Percentiles rank a stretch among this genome's conserved stretches.
Conservation (phyloP, 257 asterid species). For the Solanum etuberosum region DNA sequence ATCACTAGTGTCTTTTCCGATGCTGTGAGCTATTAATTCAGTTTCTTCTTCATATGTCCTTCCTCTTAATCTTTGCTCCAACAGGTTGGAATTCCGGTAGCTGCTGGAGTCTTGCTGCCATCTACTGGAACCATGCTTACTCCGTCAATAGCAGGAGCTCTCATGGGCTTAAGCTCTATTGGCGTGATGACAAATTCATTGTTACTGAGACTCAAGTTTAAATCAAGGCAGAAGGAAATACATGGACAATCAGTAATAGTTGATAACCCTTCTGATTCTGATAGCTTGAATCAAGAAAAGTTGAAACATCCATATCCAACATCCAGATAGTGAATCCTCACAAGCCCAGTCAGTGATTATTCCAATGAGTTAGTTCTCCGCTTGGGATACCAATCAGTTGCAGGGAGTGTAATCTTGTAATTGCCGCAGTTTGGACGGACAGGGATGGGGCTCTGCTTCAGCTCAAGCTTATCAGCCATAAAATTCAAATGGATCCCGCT, state of each 20-base stretch:
- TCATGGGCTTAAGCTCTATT: conserved; percentile 94
- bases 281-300: conserved; percentile 16
- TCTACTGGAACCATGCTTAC: conserved; percentile 86
- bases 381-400: background rate
- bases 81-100: conserved; percentile 92
- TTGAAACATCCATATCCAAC: conserved; percentile 30
- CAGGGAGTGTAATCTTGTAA: background rate
- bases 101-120: conserved; percentile 87
- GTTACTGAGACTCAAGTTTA: conserved; percentile 57
- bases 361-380: background rate
- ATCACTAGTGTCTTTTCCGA: background rate
- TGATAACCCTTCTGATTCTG: conserved; percentile 30
- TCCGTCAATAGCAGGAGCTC: conserved; percentile 96
- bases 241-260: conserved; percentile 19
- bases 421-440: background rate
- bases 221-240: conserved; percentile 25
- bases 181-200: conserved; percentile 93
- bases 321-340: conserved; percentile 26
- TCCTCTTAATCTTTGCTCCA: background rate
- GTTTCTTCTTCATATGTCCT: background rate
- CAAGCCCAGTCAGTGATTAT: background rate
- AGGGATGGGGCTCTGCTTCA: background rate
- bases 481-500: background rate
- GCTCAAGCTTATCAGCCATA: background rate
- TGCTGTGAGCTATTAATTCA: background rate